Evolutionary conservation across 2,329 filamentous ascomycete species (phyloP).

Genomic region (Fusarium foetens): DNA sequence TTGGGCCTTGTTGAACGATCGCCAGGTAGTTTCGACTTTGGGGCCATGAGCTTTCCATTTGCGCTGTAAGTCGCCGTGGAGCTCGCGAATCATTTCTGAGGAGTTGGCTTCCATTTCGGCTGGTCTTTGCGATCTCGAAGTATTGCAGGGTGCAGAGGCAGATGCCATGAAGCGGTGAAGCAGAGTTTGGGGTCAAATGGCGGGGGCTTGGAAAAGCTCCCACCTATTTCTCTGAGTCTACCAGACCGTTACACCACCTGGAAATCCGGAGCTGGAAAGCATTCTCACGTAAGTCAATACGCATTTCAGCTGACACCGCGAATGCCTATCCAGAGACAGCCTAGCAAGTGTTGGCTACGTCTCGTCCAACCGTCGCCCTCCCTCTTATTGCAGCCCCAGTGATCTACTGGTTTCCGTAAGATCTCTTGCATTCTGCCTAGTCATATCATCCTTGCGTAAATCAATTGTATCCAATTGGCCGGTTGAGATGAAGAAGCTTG

Average conservation of each 20-base stretch:
- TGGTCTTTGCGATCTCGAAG: not conserved
- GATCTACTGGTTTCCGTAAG: too few relatives aligned
- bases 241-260: too few relatives aligned
- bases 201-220: too few relatives aligned
- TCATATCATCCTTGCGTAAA: not conserved
- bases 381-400: not conserved
- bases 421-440: not conserved
- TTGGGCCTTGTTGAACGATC: conserved; percentile 48
- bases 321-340: not conserved
- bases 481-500: rapidly evolving
- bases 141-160: not conserved
- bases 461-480: rapidly evolving
- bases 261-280: too few relatives aligned
- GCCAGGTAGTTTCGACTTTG: conserved; percentile 54
- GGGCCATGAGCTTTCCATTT: conserved; percentile 44
- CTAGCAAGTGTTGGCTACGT: not conserved
- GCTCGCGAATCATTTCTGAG: not conserved
- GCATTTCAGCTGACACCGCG: too few relatives aligned
- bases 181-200: not conserved
- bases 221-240: too few relatives aligned
- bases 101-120: not conserved
- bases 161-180: not conserved
- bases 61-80: not conserved
- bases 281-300: too few relatives aligned
- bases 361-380: not conserved